Conservation (phyloP, 805 yeast species). For the Saturnispora galanensis region DNA sequence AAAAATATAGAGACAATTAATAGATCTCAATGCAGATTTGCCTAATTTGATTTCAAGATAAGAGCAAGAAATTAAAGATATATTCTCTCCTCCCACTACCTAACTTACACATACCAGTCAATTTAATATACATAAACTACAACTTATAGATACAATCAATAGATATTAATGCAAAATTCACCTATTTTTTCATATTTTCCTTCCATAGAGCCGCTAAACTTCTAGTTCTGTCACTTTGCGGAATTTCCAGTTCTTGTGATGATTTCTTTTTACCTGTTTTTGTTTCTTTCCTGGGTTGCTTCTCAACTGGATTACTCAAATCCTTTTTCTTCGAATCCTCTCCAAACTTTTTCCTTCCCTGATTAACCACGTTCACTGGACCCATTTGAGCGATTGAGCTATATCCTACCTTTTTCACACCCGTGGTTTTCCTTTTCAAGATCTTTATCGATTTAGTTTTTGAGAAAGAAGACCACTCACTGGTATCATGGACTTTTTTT, state of each 20-base stretch:
- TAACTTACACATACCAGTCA: too few relatives aligned
- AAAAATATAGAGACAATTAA: too few relatives aligned
- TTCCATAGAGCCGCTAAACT: conserved; percentile 12
- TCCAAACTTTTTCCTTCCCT: background rate
- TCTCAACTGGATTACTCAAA: background rate
- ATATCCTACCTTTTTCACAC: conserved; percentile 23
- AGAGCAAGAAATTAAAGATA: conserved; percentile 12
- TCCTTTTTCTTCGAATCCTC: background rate
- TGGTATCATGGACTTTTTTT: conserved; percentile 36
- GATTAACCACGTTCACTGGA: background rate
- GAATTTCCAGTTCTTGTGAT: conserved; percentile 9
- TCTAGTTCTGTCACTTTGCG: conserved; percentile 8
- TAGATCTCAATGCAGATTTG: too few relatives aligned
- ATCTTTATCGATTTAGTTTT: conserved; percentile 19
- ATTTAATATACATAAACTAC: too few relatives aligned
- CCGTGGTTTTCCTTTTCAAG: conserved; percentile 13
- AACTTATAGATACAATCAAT: too few relatives aligned
- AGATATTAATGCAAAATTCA: too few relatives aligned
- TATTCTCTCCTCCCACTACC: background rate
- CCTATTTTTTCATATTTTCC: conserved; percentile 6
- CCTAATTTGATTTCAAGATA: conserved; percentile 3
- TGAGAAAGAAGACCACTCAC: conserved; percentile 42
- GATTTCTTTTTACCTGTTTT: background rate
- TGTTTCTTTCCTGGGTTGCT: background rate
- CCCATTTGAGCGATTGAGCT: conserved; percentile 15